Percentiles rank a stretch among this genome's conserved stretches.
Conservation (phyloP, 768 basidiomycete genomes). For the Tylopilus vinaceipallidus region DNA sequence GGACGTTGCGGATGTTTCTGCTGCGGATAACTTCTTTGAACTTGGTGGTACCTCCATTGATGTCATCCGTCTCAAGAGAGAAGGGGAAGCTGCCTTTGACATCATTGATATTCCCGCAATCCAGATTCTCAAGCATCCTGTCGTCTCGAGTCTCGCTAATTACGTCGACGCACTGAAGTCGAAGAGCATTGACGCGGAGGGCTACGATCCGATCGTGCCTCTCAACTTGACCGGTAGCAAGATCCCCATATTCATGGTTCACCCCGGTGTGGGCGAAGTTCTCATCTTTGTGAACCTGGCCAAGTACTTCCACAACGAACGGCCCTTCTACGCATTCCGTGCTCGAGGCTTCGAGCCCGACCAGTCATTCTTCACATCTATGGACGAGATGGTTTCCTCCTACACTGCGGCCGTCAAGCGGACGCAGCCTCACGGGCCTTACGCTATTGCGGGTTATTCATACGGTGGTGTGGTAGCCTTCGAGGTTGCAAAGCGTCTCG, state of each 20-base stretch:
- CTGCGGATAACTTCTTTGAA: neutral
- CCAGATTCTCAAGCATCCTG: neutral
- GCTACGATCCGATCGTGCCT: conserved; percentile 1
- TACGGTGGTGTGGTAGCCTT: neutral
- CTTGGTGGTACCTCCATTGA: neutral
- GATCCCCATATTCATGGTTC: neutral
- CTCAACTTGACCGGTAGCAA: conserved; percentile 1
- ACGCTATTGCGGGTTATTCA: neutral
- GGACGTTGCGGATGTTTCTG: neutral
- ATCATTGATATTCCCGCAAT: neutral
- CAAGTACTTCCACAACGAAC: neutral
- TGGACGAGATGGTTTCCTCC: neutral
- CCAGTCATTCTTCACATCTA: neutral
- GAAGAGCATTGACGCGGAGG: neutral
- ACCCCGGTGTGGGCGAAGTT: neutral
- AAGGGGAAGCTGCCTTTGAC: neutral
- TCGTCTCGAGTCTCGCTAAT: neutral
- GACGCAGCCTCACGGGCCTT: neutral
- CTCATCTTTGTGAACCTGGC: neutral
- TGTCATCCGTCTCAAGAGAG: neutral
- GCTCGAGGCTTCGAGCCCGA: neutral
- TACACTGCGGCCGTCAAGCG: neutral
- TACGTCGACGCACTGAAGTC: neutral
- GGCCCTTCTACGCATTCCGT: neutral
- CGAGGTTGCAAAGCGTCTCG: neutral